Evolutionary conservation across 2,329 filamentous ascomycete species (phyloP).

Genomic region (Penicillium griseofulvum): DNA sequence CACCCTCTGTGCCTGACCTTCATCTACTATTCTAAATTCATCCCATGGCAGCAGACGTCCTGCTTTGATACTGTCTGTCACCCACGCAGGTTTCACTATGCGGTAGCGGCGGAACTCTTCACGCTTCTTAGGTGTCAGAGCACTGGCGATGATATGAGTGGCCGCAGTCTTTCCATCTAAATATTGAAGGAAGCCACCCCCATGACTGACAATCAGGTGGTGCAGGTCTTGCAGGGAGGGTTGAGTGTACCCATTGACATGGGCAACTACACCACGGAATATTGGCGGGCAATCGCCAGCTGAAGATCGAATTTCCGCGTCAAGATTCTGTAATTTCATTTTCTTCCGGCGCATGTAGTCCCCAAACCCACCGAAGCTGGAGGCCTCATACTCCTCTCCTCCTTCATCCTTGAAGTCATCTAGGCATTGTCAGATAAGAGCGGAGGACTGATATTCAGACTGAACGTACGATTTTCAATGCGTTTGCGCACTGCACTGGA

Average conservation of each 20-base stretch:
- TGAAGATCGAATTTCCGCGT: conserved; percentile 72
- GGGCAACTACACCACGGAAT: conserved; percentile 85
- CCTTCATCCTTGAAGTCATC: conserved; percentile 75
- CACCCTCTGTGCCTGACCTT: conserved; percentile 77
- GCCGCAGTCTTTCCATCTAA: conserved; percentile 91
- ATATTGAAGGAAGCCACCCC: conserved; percentile 93
- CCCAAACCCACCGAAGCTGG: conserved; percentile 80
- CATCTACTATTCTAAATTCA: conserved; percentile 77
- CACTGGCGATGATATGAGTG: conserved; percentile 92
- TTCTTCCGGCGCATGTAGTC: conserved; percentile 97
- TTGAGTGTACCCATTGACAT: conserved; percentile 95
- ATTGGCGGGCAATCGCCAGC: conserved; percentile 72
- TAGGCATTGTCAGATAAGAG: conserved; percentile 24
- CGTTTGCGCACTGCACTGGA: conserved; percentile 60
- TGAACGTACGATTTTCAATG: conserved; percentile 56
- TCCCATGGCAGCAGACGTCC: conserved; percentile 83
- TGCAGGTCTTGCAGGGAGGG: conserved; percentile 88
- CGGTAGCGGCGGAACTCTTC: conserved; percentile 84
- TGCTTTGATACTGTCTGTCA: conserved; percentile 81
- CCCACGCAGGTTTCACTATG: conserved; percentile 92
- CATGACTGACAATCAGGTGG: conserved; percentile 81
- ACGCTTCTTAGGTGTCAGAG: conserved; percentile 85
- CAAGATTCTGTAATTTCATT: conserved; percentile 93
- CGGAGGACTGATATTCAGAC: not conserved
- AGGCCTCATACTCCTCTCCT: conserved; percentile 87